These are phyloP conservation scores for Penicillium samsonianum DNA, from an alignment of 495 filamentous ascomycete species.

Conservation along the genomic window DNA sequence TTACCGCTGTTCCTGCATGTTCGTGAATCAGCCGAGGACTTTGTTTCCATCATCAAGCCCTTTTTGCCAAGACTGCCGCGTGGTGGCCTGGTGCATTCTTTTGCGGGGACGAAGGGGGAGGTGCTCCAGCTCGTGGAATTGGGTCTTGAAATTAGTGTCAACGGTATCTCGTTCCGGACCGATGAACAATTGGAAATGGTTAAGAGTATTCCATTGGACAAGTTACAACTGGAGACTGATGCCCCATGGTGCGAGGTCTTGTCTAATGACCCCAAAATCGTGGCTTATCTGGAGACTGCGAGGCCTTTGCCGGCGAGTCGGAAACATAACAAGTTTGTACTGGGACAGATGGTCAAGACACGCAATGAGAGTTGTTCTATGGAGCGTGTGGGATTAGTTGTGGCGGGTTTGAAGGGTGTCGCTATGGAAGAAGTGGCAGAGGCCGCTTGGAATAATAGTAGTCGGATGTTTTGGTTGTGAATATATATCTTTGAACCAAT, in stretches of 20 bases:
- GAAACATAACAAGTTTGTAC: conserved; percentile 32
- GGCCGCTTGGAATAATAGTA: conserved; percentile 35
- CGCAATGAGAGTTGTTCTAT: conserved; percentile 37
- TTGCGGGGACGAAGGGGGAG: conserved; percentile 30
- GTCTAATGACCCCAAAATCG: conserved; percentile 24
- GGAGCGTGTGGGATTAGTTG: conserved; percentile 32
- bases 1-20: conserved; percentile 36
- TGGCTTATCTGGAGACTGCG: conserved; percentile 19
- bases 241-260: conserved; percentile 38
- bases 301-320: conserved; percentile 23
- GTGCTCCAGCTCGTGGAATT: conserved; percentile 30
- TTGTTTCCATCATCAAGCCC: conserved; percentile 28
- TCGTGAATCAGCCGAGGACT: conserved; percentile 30
- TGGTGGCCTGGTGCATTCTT: conserved; percentile 35
- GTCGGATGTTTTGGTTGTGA: conserved; percentile 33
- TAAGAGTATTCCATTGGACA: conserved; percentile 26
- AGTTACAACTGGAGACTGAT: conserved; percentile 38
- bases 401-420: conserved; percentile 34
- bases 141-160: conserved; percentile 35
- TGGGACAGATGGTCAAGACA: conserved; percentile 35
- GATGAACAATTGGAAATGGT: conserved; percentile 35
- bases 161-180: conserved; percentile 32
- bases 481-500: background rate
- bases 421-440: conserved; percentile 26
- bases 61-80: conserved; percentile 25